Evolutionary conservation across 2,329 filamentous ascomycete species (phyloP).

Genomic region (Talaromyces pinophilus): DNA sequence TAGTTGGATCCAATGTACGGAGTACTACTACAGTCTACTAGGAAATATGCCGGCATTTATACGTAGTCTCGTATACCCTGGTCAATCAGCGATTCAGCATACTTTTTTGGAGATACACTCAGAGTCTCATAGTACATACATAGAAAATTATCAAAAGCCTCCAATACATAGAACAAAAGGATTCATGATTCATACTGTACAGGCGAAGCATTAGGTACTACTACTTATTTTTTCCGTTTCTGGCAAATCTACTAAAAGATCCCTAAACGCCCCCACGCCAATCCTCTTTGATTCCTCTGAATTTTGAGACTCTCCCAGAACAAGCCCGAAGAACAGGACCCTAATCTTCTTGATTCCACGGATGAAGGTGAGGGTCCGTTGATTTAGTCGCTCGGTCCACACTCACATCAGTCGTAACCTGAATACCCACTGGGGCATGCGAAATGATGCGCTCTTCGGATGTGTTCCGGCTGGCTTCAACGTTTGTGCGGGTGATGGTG

Average conservation of each 20-base stretch:
- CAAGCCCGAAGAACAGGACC: background rate
- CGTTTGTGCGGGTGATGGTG: constrained; percentile 8
- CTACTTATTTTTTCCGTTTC: background rate
- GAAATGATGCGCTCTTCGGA: constrained; percentile 18
- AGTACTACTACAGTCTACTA: background rate
- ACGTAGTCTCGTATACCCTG: background rate
- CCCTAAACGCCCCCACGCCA: background rate
- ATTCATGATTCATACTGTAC: background rate
- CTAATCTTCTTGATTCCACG: background rate
- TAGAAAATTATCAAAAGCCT: background rate
- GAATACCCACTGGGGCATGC: background rate
- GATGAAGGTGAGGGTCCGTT: background rate
- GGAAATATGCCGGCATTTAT: background rate
- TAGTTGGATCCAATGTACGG: background rate
- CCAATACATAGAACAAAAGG: background rate
- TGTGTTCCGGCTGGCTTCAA: constrained; percentile 12
- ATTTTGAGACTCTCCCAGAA: background rate
- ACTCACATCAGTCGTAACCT: constrained; percentile 18
- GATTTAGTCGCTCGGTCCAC: background rate
- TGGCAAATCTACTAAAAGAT: background rate
- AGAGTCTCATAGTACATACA: background rate
- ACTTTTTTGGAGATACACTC: background rate
- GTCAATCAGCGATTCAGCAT: background rate
- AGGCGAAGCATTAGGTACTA: background rate
- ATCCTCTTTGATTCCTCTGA: background rate